Evolutionary conservation across 176 grass and related monocot genomes (phyloP), one percentile per base, ranked within the genome.

Genomic region (Alloteropsis semialata): DNA sequence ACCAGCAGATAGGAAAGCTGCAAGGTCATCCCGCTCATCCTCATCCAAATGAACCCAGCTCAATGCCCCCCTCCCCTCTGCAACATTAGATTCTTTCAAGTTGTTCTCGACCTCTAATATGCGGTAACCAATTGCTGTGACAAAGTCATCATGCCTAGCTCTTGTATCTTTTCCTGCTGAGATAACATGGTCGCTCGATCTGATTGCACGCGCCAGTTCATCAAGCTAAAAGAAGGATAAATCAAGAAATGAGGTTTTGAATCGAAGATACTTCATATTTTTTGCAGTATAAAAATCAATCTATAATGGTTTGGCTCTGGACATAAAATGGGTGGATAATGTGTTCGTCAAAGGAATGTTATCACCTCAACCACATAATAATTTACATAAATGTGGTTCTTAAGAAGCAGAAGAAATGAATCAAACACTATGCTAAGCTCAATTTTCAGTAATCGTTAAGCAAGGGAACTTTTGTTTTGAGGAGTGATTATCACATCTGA

Each of bases 21-120:
- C 92, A 72, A 97, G 92, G 57, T 97, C 95, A 11, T 94, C 86
- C 6, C 95, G 65, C 76, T 97, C 95, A 54, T 72, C 69, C 51
- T 92, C 79, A 72, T 92, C 88, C 80, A 97, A 84, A 38, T 89
- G 83, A 86, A 97, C 89, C 95, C 90, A 92, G 32, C 86, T 91
- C 17, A 92, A 53, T 0, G 63, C 37, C 12, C 70, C 71, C 69
- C 69, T 86, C 33, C 78, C 86, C 18, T 89, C 89, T 7, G 86
- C 58, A 34, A 83, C 12, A 82, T 82, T 94, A n/a, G 80, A 83
- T 73, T 85, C 88, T 71, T 79, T 91, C 60, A 97, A 76, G 57
- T 69, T 85, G 59, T 86, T 92, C 89, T 97, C 95, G 21, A 92
- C 90, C 77, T 84, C 88, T 55, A 77, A 43, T 86, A 97, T 94